Base-by-base conservation (phyloP, 352 stramenopile species). In the Phytophthora brassicae region DNA sequence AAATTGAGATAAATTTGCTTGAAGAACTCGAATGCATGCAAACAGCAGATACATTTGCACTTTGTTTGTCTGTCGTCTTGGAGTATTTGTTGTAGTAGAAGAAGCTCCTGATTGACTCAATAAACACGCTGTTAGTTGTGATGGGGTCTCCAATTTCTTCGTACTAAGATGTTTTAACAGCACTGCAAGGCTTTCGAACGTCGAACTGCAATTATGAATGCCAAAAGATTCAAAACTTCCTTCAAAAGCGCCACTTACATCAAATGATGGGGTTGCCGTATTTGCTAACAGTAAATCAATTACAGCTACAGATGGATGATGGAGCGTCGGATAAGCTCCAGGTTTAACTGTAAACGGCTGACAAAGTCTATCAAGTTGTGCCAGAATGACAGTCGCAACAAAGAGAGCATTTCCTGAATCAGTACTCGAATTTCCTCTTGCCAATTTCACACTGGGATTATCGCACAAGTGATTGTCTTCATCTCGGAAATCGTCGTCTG, bases 301-400 rank as follows among this genome's bases (percentile, higher is more conserved):
- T 2, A 58, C 26, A 46, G 47, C 42, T 1, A 64, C 38, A 17
- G 56, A 52, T 16, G 75, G 62, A 33, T 81, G 48, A n/a, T 76
- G 70, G 4, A 81, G 38, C 6, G 24, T 47, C 2, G 71, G 59
- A 29, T 72, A 77, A 9, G 36, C 60, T 9, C 61, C 69, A 36
- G 53, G 42, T 33, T 86, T 86, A 0, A 76, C 64, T 1, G 85
- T 24, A 52, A 81, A 85, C 2, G 75, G 63, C 19, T 78, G 66
- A 20, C 63, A 82, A 7, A 96, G 62, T 12, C 86, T 72, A 47
- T 96, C 88, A 17, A 97, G 68, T 26, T 96, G 82, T 1, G 88
- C 89, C 11, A 97, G 33, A 14, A 97, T 70, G 14, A 88, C 70
- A 23, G 86, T 63, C 16, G 64, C 80, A 16, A 75, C 48, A 23